phyloP scores from a whole-genome alignment of 345 rosid genomes.

The Eucalyptus sp. region DNA sequence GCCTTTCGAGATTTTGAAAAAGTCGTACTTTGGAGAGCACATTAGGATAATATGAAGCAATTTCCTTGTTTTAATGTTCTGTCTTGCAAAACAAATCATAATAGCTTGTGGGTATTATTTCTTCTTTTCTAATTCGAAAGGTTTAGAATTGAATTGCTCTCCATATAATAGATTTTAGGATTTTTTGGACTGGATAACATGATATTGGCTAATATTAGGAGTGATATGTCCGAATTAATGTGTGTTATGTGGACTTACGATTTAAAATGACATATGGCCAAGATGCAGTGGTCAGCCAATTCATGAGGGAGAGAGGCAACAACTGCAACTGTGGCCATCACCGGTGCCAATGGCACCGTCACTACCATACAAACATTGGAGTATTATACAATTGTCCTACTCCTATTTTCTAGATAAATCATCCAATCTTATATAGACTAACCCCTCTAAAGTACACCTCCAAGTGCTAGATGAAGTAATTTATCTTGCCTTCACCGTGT shows the following conservation, averaged over 20 bases:
- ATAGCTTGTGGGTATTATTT: neutral
- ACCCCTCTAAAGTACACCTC: neutral
- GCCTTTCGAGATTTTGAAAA: neutral
- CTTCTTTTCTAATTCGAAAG: too few species aligned
- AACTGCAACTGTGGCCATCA: neutral
- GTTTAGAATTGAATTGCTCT: neutral
- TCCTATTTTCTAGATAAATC: neutral
- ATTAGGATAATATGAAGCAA: neutral
- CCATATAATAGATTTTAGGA: neutral
- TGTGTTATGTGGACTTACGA: neutral
- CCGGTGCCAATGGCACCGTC: neutral
- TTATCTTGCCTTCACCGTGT: neutral
- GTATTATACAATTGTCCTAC: neutral
- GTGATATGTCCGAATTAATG: neutral
- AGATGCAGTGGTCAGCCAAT: neutral
- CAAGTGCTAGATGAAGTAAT: neutral
- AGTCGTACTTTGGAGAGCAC: neutral
- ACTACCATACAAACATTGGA: neutral
- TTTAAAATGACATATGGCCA: neutral
- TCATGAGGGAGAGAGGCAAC: neutral
- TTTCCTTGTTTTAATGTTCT: neutral
- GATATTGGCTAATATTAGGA: neutral
- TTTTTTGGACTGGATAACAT: fast-evolving
- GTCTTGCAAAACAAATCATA: neutral
- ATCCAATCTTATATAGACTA: neutral